Evolutionary conservation across 257 asterid genomes (phyloP), one percentile per base, ranked within the genome.

Genomic region (Hygrophila difformis): DNA sequence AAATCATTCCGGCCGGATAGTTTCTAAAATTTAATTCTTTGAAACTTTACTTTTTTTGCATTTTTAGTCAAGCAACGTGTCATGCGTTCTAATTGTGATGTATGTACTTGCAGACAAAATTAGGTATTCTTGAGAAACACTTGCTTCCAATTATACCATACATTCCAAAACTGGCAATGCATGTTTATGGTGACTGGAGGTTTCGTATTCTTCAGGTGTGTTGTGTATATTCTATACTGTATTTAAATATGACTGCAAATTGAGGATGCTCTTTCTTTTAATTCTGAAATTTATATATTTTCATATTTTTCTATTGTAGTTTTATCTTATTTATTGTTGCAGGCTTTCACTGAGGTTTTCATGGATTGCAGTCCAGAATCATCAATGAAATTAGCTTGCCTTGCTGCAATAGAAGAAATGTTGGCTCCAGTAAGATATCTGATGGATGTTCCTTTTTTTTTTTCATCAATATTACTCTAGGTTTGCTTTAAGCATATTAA

Each of bases 341-440:
- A 86, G 94, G 94, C 84, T 49, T 82, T 89, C 62, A 79, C 79
- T 42, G 71, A 54, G 47, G 71, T 60, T 61, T 79, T 79, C 74
- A 66, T 49, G 83, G 73, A 59, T 53, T 79, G 81, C 61, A 68
- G 56, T 37, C 74, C 84, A 46, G 81, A 63, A 44, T 75, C 93
- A 51, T 62, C 77, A 20, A 45, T 74, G 70, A 89, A 79, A 67
- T 70, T 86, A 59, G 81, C 93, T 44, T 89, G 94, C 77, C 70
- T 89, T 72, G 67, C 78, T 71, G 92, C 84, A 44, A 37, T 82
- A 31, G 71, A 67, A 44, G 87, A 82, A 62, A 71, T 82, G 85
- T 68, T 82, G 13, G 59, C 65, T 65, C 87, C 88, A 60, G 98
- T 89, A 67, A 85, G 96, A 65, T 61, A 9, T 48, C 52, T 53